These are phyloP conservation scores for Talaromyces proteolyticus DNA, from an alignment of 495 filamentous ascomycete species.

Conservation along the genomic window DNA sequence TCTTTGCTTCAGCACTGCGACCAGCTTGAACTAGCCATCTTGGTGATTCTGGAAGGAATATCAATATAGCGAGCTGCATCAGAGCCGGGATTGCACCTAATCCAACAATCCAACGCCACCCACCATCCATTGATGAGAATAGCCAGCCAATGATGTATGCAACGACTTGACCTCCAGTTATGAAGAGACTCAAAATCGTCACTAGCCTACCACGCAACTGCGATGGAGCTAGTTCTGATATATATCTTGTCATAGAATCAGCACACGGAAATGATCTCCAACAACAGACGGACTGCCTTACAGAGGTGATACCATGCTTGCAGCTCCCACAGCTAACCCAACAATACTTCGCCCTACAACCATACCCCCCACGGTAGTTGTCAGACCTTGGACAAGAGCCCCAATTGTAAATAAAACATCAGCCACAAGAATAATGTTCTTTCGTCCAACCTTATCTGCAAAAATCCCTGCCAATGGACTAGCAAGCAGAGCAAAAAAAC, in stretches of 20 bases:
- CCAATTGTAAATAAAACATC: constrained; percentile 73
- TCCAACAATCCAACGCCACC: constrained; percentile 90
- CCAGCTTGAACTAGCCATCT: constrained; percentile 76
- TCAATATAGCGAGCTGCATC: constrained; percentile 59
- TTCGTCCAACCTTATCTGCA: constrained; percentile 71
- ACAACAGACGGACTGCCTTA: constrained; percentile 25
- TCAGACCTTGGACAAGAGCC: constrained; percentile 62
- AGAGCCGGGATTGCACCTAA: constrained; percentile 73
- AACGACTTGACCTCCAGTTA: constrained; percentile 80
- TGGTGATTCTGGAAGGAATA: constrained; percentile 76
- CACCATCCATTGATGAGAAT: constrained; percentile 51
- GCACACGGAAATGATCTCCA: background rate
- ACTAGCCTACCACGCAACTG: constrained; percentile 70
- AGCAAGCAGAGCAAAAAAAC: constrained; percentile 70
- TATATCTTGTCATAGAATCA: constrained; percentile 45
- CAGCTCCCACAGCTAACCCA: constrained; percentile 75
- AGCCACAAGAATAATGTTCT: constrained; percentile 70
- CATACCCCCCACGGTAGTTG: constrained; percentile 62
- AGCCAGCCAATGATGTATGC: constrained; percentile 75
- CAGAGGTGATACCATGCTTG: constrained; percentile 77
- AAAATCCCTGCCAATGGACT: constrained; percentile 71
- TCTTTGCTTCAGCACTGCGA: constrained; percentile 49
- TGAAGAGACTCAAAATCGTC: constrained; percentile 70
- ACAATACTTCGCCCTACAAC: constrained; percentile 74
- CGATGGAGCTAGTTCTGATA: constrained; percentile 77